A percentile compares a stretch with the other conserved stretches of the same genome.
These are phyloP conservation scores for Diaporthe sp. DNA, from an alignment of 2,329 filamentous ascomycete genomes.

Conservation along the genomic window DNA sequence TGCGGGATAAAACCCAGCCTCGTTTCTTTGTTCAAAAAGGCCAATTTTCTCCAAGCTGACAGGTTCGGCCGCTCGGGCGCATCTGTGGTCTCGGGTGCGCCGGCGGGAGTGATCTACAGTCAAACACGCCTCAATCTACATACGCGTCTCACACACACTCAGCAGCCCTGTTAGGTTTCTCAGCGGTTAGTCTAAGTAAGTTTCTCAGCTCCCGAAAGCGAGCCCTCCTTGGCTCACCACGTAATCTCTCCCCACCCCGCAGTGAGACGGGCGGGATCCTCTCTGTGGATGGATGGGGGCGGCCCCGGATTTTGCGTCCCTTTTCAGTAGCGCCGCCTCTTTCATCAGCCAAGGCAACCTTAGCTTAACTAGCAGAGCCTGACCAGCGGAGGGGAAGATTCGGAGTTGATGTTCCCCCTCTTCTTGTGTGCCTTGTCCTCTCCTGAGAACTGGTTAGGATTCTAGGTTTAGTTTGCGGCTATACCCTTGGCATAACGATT, in stretches of 20 bases:
- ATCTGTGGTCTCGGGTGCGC: neutral
- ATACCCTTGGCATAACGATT: neutral
- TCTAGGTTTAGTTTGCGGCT: slow-evolving; percentile 1
- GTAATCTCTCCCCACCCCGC: slow-evolving; percentile 19
- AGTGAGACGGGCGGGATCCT: neutral
- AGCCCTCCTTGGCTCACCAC: slow-evolving; percentile 7
- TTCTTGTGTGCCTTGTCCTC: neutral
- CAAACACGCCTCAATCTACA: neutral
- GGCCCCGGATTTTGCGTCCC: neutral
- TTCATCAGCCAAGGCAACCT: slow-evolving; percentile 21
- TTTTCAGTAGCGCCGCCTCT: slow-evolving; percentile 12
- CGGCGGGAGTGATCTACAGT: neutral
- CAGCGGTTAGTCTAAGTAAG: neutral
- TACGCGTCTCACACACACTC: neutral
- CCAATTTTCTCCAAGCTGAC: neutral
- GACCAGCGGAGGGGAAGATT: neutral
- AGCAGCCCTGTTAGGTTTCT: neutral
- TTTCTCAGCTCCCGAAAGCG: neutral
- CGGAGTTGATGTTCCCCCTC: neutral
- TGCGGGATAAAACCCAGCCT: neutral
- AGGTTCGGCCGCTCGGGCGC: neutral
- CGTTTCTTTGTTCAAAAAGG: neutral
- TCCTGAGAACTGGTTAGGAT: neutral
- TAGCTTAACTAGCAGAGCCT: slow-evolving; percentile 1
- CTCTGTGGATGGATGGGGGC: slow-evolving; percentile 8